These are phyloP conservation scores for Fragaria iinumae DNA, from an alignment of 306 rosid species.

Conservation along the genomic window DNA sequence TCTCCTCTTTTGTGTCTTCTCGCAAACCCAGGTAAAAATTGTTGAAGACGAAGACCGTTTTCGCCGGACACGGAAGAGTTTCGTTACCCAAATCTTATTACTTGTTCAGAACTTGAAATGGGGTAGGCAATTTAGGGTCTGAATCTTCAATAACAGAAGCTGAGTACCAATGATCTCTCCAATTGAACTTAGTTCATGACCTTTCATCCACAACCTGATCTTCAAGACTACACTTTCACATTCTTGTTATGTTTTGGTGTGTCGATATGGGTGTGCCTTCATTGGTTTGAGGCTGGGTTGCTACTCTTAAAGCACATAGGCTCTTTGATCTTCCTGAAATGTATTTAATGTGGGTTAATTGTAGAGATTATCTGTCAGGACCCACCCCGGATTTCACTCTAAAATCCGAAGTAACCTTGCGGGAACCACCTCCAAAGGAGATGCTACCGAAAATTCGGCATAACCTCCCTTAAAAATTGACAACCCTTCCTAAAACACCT, in stretches of 20 bases:
- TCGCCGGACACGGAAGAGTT: too few relatives aligned
- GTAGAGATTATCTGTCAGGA: conserved; percentile 6
- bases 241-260: conserved; percentile 18
- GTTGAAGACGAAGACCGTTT: too few relatives aligned
- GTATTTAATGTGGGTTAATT: conserved; percentile 5
- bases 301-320: conserved; percentile 46
- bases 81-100: too few relatives aligned
- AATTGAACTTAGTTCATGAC: conserved; percentile 60
- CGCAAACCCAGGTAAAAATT: too few relatives aligned
- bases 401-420: too few relatives aligned
- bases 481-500: too few relatives aligned
- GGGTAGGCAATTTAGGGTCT: conserved; percentile 65
- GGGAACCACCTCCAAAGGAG: too few relatives aligned
- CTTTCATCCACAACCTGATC: conserved; percentile 50
- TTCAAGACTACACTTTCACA: conserved; percentile 33
- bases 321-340: conserved; percentile 21
- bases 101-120: conserved; percentile 71
- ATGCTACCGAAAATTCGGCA: too few relatives aligned
- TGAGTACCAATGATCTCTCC: conserved; percentile 99
- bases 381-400: too few relatives aligned
- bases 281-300: conserved; percentile 33
- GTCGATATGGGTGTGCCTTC: conserved; percentile 30
- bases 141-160: conserved; percentile 85
- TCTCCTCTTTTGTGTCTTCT: too few relatives aligned
- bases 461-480: too few relatives aligned